Evolutionary conservation across 768 basidiomycete species (phyloP).

Genomic region (Amyloporia xantha): DNA sequence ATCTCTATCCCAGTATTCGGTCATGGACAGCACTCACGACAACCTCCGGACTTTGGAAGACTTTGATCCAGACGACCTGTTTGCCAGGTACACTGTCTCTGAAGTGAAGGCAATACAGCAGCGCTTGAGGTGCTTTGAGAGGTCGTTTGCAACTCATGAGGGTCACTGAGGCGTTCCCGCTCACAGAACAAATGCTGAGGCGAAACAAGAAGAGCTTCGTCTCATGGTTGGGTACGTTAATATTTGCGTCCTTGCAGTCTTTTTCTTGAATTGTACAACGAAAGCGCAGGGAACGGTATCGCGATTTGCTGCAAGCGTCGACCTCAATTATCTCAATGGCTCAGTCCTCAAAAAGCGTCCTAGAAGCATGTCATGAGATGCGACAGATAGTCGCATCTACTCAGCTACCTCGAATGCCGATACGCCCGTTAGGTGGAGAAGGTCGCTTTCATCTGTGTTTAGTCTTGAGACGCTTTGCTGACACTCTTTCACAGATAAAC

Average conservation of each 20-base stretch:
- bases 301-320: conserved; percentile 80
- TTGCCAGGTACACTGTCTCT: conserved; percentile 59
- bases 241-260: neutral
- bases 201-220: conserved; percentile 81
- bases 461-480: neutral
- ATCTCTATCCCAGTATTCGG: no score
- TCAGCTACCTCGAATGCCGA: conserved; percentile 37
- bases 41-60: conserved; percentile 8
- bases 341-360: conserved; percentile 57
- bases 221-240: conserved; percentile 86
- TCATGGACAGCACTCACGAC: neutral
- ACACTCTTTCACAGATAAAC: conserved; percentile 43
- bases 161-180: no score
- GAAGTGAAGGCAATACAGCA: conserved; percentile 65
- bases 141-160: neutral
- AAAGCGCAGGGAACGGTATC: conserved; percentile 82
- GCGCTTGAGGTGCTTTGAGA: conserved; percentile 43
- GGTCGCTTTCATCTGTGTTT: conserved; percentile 30
- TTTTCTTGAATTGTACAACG: conserved; percentile 33
- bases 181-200: conserved; percentile 69
- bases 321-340: conserved; percentile 78
- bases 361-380: conserved; percentile 57
- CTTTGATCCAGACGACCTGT: conserved; percentile 70
- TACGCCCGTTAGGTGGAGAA: conserved; percentile 32
- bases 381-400: conserved; percentile 45